phyloP scores from a whole-genome alignment of 2,329 filamentous ascomycete species.

The Talaromyces verruculosus region DNA sequence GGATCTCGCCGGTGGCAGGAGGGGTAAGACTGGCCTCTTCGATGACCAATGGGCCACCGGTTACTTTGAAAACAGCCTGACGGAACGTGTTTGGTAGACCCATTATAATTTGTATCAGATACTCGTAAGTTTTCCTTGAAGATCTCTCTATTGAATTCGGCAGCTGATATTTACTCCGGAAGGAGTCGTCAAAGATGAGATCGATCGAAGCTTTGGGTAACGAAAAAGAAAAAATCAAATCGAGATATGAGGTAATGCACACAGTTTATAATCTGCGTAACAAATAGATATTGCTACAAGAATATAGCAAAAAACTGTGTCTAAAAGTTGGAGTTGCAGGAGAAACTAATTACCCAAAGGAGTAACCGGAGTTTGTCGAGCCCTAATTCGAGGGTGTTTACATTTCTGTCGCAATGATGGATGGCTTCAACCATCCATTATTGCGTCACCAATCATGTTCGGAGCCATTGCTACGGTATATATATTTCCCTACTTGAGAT shows the following conservation, averaged over 20 bases:
- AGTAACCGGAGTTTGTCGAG: conserved; percentile 12
- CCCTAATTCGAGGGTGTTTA: not conserved
- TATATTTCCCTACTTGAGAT: not conserved
- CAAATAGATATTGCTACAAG: not conserved
- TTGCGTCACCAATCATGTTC: not conserved
- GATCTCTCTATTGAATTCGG: not conserved
- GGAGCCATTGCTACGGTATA: not conserved
- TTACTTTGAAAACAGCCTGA: conserved; percentile 60
- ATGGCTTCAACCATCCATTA: not conserved
- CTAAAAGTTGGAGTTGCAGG: not conserved
- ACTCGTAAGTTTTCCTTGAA: not conserved
- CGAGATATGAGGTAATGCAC: not conserved
- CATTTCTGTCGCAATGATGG: not conserved
- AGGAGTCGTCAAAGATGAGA: not conserved
- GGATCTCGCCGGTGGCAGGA: conserved; percentile 59
- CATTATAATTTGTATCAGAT: conserved; percentile 17
- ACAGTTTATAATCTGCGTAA: not conserved
- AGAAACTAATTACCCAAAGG: conserved; percentile 11
- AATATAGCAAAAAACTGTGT: not conserved
- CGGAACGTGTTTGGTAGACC: conserved; percentile 65
- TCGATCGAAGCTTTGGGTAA: not conserved
- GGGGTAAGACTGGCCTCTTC: conserved; percentile 59
- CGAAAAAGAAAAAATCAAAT: not conserved
- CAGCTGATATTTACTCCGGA: not conserved
- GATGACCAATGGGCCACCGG: conserved; percentile 55